Conservation (phyloP, 2,329 filamentous ascomycete species). For the Paecilomyces dactylethromorphus region DNA sequence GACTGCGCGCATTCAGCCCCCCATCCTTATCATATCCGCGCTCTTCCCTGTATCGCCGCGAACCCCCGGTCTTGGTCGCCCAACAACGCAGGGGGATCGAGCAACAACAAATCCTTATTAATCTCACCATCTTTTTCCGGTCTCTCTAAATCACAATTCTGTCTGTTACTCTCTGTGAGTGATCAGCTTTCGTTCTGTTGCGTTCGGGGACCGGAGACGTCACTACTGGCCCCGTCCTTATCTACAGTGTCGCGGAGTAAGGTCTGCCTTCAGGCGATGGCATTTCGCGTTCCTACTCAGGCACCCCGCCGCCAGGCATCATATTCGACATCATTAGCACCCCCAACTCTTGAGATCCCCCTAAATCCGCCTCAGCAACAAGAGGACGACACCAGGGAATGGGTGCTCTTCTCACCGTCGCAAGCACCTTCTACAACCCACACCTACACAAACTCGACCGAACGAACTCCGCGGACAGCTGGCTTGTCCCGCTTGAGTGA, state of each 20-base stretch:
- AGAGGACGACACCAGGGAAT: slow-evolving; percentile 76
- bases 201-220: not conserved
- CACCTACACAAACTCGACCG: slow-evolving; percentile 60
- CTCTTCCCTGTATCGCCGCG: not conserved
- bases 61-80: not conserved
- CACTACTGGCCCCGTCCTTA: not conserved
- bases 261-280: slow-evolving; percentile 17
- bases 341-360: slow-evolving; percentile 20
- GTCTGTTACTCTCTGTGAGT: not conserved
- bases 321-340: slow-evolving; percentile 21
- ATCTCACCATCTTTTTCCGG: not conserved
- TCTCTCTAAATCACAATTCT: not conserved
- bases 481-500: slow-evolving; percentile 72
- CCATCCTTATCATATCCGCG: not conserved
- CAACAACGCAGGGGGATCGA: not conserved
- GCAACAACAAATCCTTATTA: not conserved
- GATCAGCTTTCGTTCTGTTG: not conserved
- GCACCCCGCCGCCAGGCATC: slow-evolving; percentile 27
- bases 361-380: slow-evolving; percentile 29
- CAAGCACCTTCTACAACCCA: slow-evolving; percentile 59
- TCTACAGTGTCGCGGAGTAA: not conserved
- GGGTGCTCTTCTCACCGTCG: slow-evolving; percentile 86
- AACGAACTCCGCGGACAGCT: slow-evolving; percentile 58
- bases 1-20: not conserved
- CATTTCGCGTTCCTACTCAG: slow-evolving; percentile 32